Evolutionary conservation across 352 stramenopile species (phyloP), one percentile per base, ranked within the genome.

Genomic region (Phytopythium ostracodes): DNA sequence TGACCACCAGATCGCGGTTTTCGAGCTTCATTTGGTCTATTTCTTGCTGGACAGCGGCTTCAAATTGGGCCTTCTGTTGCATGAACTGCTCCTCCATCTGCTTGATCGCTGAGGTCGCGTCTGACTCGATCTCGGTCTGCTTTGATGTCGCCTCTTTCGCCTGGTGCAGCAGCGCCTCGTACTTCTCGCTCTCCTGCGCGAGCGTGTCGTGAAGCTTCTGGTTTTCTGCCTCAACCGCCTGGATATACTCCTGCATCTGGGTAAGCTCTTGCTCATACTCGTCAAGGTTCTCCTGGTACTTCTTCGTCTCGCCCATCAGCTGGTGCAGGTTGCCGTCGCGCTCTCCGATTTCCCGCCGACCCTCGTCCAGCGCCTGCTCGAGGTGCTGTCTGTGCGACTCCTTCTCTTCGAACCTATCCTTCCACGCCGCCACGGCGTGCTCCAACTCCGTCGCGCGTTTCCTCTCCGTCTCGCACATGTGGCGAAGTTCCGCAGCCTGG

Each of bases 1-100:
- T 73, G 11, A 68, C 57, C 20, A 70, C 62, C 6, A 92, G 59
- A 36, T 87, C 70, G 12, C 52, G 57, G 36, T 75, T 79, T 22
- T 80, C 69, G n/a, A 75, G 59, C 31, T 76, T 73, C 40, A 84
- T 67, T 56, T 72, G 65, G 29, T 54, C 55, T 17, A 79, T 54
- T 40, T 84, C 64, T 3, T 71, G 66, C 10, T 72, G 62, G 54
- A 82, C 53, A 15, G 75, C 71, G 51, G 79, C 76, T 65, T 74
- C 67, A 31, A 74, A 44, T 1, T 75, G 73, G 49, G 62, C 25
- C 56, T 80, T 87, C 59, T 87, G 75, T 22, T 71, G 52, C n/a
- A 81, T 24, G 47, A 87, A 72, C 36, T 83, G 71, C 22, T 81
- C 67, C 56, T 87, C 75, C 9, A 80, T 73, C 51, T 82, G 71